Conservation (phyloP, 140 eudicot species). For the Oenanthe javanica region DNA sequence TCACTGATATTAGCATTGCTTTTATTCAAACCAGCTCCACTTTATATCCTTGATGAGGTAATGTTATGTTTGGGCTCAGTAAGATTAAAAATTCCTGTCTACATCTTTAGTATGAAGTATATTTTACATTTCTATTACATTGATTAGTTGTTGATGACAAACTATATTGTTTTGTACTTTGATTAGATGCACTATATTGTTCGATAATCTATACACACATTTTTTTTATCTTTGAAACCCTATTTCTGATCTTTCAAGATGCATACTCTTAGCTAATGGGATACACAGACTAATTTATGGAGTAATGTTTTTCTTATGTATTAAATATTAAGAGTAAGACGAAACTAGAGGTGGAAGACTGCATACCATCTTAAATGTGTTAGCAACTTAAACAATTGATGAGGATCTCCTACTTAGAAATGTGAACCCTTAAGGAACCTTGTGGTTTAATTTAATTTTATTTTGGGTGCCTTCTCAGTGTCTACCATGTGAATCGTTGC, state of each 20-base stretch:
- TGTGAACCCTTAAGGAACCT: neutral
- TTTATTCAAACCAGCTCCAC: conserved; percentile 98
- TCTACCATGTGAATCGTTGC: neutral
- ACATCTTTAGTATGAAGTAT: neutral
- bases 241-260: neutral
- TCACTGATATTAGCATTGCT: conserved; percentile 89
- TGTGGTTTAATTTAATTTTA: too few species aligned
- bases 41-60: conserved; percentile 98
- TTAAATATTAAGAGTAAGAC: neutral
- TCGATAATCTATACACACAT: too few species aligned
- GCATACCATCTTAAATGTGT: neutral
- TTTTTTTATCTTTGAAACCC: neutral
- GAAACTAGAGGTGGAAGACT: neutral
- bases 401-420: too few species aligned
- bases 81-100: neutral
- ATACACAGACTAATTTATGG: neutral
- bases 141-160: neutral
- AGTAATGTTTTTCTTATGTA: too few species aligned
- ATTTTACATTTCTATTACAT: neutral
- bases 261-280: neutral
- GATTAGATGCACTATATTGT: neutral
- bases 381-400: neutral
- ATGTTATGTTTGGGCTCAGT: conserved; percentile 1
- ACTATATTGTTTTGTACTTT: too few species aligned
- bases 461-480: neutral